Conservation (phyloP, 2,329 filamentous ascomycete species). For the Ambrosiella cleistominuta region DNA sequence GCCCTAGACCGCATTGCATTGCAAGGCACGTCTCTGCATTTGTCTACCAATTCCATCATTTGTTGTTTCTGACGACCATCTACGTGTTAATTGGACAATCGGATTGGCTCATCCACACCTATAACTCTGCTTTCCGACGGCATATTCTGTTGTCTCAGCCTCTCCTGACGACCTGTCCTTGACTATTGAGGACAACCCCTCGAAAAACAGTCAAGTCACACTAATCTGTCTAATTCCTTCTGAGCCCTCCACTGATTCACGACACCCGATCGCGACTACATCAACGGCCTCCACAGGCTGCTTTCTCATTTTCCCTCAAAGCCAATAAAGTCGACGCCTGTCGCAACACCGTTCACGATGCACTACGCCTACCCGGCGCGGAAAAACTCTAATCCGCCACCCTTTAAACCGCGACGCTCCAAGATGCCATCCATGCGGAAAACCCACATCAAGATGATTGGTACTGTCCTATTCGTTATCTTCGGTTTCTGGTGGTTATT, state of each 20-base stretch:
- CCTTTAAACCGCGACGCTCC: constrained; percentile 46
- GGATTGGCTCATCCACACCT: not conserved
- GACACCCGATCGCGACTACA: not conserved
- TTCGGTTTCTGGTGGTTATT: constrained; percentile 45
- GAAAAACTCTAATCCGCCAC: constrained; percentile 60
- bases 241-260: not conserved
- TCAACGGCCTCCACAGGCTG: not conserved
- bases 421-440: constrained; percentile 37
- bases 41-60: not conserved
- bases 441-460: constrained; percentile 42
- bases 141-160: not conserved
- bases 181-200: not conserved
- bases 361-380: constrained; percentile 80
- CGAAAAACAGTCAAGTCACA: not conserved
- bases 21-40: not conserved
- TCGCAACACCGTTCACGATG: constrained; percentile 33
- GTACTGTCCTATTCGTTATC: constrained; percentile 35
- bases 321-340: not conserved
- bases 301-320: not conserved
- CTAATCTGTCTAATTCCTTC: not conserved
- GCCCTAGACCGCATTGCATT: not conserved
- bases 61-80: not conserved
- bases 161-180: not conserved
- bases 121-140: not conserved
- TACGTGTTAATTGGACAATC: not conserved